Conservation (phyloP, 78 protist species). For the Dictyostelium capitatum region DNA sequence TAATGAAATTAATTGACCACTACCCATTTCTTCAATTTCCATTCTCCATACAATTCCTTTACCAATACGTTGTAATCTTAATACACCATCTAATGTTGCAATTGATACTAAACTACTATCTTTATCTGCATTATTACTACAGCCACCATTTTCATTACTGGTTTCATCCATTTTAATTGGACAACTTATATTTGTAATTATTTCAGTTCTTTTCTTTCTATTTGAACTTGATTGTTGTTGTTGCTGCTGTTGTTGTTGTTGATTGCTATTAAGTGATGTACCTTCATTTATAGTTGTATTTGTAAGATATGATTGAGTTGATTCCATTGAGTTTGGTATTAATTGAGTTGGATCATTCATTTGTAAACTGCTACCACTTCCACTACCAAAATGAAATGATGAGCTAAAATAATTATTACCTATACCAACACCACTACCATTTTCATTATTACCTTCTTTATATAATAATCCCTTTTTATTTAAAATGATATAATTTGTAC, state of each 20-base stretch:
- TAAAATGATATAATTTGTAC: conserved; percentile 64
- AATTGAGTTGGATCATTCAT: not conserved
- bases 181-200: conserved; percentile 55
- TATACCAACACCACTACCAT: not conserved
- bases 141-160: not conserved
- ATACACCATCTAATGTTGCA: conserved; percentile 71
- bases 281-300: not conserved
- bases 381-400: not conserved
- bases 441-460: conserved; percentile 14
- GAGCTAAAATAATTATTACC: not conserved
- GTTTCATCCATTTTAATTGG: conserved; percentile 10
- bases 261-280: not conserved
- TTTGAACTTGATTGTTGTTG: not conserved
- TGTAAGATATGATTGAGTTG: not conserved
- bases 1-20: conserved; percentile 70
- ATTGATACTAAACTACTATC: conserved; percentile 37
- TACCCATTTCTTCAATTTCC: conserved; percentile 74
- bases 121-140: not conserved
- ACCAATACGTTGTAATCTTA: conserved; percentile 48
- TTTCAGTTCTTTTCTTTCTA: conserved; percentile 60
- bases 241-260: not conserved
- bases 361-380: not conserved
- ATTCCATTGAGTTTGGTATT: not conserved
- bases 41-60: conserved; percentile 68
- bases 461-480: conserved; percentile 49